Evolutionary conservation across 768 basidiomycete species (phyloP).

Genomic region (Tylopilus subfusipes): DNA sequence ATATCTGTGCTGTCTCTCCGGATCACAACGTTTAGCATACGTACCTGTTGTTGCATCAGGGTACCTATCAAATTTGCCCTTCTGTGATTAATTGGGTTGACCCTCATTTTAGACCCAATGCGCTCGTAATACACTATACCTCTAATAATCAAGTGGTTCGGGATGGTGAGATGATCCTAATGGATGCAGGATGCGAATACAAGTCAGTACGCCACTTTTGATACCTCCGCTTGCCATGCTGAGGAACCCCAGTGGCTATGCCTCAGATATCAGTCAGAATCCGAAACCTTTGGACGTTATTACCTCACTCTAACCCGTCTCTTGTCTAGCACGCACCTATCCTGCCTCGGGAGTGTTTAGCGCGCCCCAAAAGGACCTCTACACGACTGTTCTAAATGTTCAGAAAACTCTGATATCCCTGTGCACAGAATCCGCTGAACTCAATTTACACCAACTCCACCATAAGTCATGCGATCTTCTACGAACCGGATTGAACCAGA

Average conservation of each 20-base stretch:
- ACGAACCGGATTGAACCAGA: slow-evolving; percentile 66
- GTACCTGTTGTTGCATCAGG: slow-evolving; percentile 97
- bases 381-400: slow-evolving; percentile 68
- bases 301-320: slow-evolving; percentile 4
- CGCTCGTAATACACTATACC: slow-evolving; percentile 92
- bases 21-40: slow-evolving; percentile 88
- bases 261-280: slow-evolving; percentile 84
- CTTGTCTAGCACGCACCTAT: slow-evolving; percentile 70
- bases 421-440: slow-evolving; percentile 53
- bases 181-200: slow-evolving; percentile 93
- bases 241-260: slow-evolving; percentile 64
- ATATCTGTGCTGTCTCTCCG: slow-evolving; percentile 75
- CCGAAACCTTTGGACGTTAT: background rate
- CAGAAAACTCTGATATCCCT: slow-evolving; percentile 64
- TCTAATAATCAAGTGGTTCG: slow-evolving; percentile 78
- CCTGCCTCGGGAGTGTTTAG: slow-evolving; percentile 83
- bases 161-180: slow-evolving; percentile 71
- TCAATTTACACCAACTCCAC: slow-evolving; percentile 77
- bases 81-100: background rate
- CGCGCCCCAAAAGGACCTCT: slow-evolving; percentile 77
- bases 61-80: slow-evolving; percentile 35
- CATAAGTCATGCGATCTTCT: slow-evolving; percentile 64
- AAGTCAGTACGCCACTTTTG: slow-evolving; percentile 48
- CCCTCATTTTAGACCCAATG: slow-evolving; percentile 59
- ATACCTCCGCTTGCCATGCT: background rate